These are phyloP conservation scores for Suillus subluteus DNA, from an alignment of 768 basidiomycete species.

Conservation along the genomic window DNA sequence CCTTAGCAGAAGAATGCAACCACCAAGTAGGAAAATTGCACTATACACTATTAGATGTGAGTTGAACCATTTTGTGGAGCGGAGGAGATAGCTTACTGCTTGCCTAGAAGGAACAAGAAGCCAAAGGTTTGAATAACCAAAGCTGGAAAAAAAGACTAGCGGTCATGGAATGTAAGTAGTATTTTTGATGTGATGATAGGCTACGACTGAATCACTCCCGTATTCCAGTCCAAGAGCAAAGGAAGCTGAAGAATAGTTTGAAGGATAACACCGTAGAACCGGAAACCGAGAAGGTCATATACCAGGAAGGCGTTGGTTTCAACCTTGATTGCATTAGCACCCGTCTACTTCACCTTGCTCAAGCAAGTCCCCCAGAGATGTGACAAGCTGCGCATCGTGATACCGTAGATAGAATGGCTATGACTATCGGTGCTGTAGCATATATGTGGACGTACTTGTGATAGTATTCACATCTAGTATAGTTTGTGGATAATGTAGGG, in stretches of 20 bases:
- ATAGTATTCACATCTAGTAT: neutral
- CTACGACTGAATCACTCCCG: neutral
- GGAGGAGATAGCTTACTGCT: neutral
- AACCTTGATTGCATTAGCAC: neutral
- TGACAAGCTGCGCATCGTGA: neutral
- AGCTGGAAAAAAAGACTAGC: slow-evolving; percentile 1
- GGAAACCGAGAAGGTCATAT: slow-evolving; percentile 3
- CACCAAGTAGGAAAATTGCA: neutral
- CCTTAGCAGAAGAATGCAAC: neutral
- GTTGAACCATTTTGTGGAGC: neutral
- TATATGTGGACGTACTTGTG: neutral
- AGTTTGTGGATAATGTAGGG: neutral
- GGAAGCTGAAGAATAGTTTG: neutral
- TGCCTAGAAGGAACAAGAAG: neutral
- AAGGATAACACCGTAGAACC: neutral
- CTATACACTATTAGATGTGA: slow-evolving; percentile 1
- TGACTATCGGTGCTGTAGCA: neutral
- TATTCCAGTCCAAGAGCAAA: slow-evolving; percentile 5
- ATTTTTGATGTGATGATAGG: neutral
- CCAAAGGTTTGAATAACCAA: slow-evolving; percentile 1
- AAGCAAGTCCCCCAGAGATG: neutral
- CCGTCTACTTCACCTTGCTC: slow-evolving; percentile 2
- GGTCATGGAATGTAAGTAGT: slow-evolving; percentile 2
- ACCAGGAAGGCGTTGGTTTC: slow-evolving; percentile 1
- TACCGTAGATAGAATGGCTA: neutral